These are phyloP conservation scores for Myxozyma vanderwaltii DNA, from an alignment of 805 yeast species.

Conservation along the genomic window DNA sequence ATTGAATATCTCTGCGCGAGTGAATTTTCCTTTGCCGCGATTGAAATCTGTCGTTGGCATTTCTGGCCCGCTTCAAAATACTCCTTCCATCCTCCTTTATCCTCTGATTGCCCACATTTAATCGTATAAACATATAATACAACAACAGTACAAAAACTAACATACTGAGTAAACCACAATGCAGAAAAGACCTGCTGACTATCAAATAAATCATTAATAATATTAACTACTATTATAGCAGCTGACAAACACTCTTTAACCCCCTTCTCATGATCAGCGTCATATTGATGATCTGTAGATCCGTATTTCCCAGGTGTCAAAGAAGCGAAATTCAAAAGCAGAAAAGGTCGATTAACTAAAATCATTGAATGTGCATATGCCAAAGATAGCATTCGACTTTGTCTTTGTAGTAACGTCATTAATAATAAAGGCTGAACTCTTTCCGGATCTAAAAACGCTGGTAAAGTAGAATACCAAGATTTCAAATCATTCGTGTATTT, in stretches of 20 bases:
- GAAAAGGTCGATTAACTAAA: conserved; percentile 26
- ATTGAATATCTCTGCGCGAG: conserved; percentile 27
- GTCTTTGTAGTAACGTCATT: conserved; percentile 24
- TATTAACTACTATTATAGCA: conserved; percentile 18
- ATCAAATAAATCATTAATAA: conserved; percentile 14
- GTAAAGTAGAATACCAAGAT: conserved; percentile 17
- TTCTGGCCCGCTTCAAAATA: conserved; percentile 24
- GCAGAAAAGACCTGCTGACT: conserved; percentile 19
- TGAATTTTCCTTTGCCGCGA: conserved; percentile 27
- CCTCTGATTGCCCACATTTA: conserved; percentile 14
- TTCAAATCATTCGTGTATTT: conserved; percentile 14
- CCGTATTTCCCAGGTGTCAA: conserved; percentile 14
- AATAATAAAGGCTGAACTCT: conserved; percentile 17
- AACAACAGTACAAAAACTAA: conserved; percentile 29
- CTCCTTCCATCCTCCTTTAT: conserved; percentile 2
- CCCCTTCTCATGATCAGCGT: conserved; percentile 10
- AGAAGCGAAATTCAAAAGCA: conserved; percentile 23
- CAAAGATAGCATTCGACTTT: conserved; percentile 20
- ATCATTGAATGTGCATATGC: conserved; percentile 27
- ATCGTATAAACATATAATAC: conserved; percentile 25
- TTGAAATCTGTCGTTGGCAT: conserved; percentile 23
- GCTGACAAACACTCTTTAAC: conserved; percentile 23
- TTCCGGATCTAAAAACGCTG: conserved; percentile 26
- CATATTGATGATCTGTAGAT: neutral
- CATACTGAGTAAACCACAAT: conserved; percentile 33